phyloP scores from a whole-genome alignment of 805 yeast species.

The Metschnikowia dekortorum region DNA sequence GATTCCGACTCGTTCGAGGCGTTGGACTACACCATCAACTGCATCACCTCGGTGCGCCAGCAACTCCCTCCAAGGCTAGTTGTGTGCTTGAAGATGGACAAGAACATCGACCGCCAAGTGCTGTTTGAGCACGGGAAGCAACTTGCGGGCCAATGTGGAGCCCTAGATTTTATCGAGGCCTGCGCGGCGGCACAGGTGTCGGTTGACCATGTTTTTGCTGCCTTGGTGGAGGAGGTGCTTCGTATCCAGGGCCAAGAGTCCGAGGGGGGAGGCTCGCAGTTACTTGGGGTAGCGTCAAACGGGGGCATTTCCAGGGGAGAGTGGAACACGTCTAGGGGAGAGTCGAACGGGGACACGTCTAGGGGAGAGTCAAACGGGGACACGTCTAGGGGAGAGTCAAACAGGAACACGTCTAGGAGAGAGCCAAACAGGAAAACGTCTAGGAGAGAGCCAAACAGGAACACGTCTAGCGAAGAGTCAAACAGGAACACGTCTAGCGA shows the following conservation, averaged over 20 bases:
- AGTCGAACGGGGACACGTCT: too few species aligned
- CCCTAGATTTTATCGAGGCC: conserved; percentile 27
- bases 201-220: conserved; percentile 27
- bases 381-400: too few species aligned
- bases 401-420: too few species aligned
- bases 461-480: too few species aligned
- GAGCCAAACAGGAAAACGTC: too few species aligned
- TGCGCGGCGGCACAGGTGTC: conserved; percentile 19
- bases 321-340: too few species aligned
- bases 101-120: conserved; percentile 24
- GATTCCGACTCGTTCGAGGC: conserved; percentile 25
- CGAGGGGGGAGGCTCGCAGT: too few species aligned
- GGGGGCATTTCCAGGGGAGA: too few species aligned
- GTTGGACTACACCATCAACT: conserved; percentile 26
- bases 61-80: conserved; percentile 28
- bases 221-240: conserved; percentile 18
- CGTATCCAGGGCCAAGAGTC: conserved; percentile 1
- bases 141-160: conserved; percentile 25
- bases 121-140: conserved; percentile 24
- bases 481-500: too few species aligned
- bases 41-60: conserved; percentile 20
- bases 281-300: too few species aligned
- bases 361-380: too few species aligned
- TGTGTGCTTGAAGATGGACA: conserved; percentile 29
- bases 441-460: too few species aligned